These are phyloP conservation scores for Oenanthe javanica DNA, from an alignment of 140 eudicot species.

Conservation along the genomic window DNA sequence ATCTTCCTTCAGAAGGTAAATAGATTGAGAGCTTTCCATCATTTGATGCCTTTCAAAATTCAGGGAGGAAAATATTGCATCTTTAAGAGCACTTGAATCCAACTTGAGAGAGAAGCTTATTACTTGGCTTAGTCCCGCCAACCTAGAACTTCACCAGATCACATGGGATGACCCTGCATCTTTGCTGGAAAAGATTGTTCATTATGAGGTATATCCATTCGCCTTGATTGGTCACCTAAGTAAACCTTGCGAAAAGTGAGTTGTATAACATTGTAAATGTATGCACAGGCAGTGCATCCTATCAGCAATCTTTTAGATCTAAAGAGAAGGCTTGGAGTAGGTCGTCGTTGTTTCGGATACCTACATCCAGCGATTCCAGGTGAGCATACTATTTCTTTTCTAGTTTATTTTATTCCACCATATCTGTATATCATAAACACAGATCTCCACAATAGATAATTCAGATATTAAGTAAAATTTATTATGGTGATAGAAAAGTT, in stretches of 20 bases:
- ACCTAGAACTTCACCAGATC: constrained; percentile 79
- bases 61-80: constrained; percentile 78
- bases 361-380: constrained; percentile 97
- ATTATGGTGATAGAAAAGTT: neutral
- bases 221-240: constrained; percentile 1
- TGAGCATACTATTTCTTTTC: constrained; percentile 25
- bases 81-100: constrained; percentile 80
- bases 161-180: constrained; percentile 99
- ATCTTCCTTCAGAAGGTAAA: neutral
- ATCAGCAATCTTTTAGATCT: constrained; percentile 88
- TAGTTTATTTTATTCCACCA: neutral
- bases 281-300: constrained; percentile 93
- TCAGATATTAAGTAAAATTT: neutral
- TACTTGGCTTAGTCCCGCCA: constrained; percentile 97
- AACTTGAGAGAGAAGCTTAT: constrained; percentile 85
- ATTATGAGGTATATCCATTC: constrained; percentile 60
- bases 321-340: constrained; percentile 83
- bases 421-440: neutral
- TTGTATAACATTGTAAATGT: constrained; percentile 8
- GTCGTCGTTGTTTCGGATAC: constrained; percentile 96
- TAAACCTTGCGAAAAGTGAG: neutral
- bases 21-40: neutral
- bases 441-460: neutral
- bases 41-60: constrained; percentile 11
- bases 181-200: constrained; percentile 90